Evolutionary conservation across 202 grass and related monocot species (phyloP), one percentile per base, ranked within the genome.

Genomic region (Musa balbisiana): DNA sequence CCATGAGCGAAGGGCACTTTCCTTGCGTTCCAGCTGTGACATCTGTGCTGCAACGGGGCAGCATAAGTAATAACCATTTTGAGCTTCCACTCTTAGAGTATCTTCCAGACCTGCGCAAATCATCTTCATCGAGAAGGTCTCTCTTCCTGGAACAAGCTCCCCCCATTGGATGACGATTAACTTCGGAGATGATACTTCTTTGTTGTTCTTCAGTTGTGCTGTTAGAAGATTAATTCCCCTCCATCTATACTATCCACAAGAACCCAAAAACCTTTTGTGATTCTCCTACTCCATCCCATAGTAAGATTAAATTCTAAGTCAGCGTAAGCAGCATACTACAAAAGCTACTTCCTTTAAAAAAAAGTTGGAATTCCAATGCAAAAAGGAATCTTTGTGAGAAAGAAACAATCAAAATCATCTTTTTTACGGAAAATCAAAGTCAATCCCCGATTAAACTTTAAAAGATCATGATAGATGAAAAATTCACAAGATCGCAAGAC

Each of bases 71-170:
- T 72, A 94, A 76, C 91, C 95, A 99, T 72, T 95, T 99, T 73
- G 92, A 86, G 76, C 91, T 94, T 58, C 91, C 86, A 58, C 89
- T 99, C 83, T 94, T 92, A 33, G 85, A 92, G 87, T 87, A 99
- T 81, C 85, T 94, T 17, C 79, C 83, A 16, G 84, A 86, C 20
- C 83, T 78, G 11, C 67, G 54, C 4, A 12, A 3, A 49, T 83
- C 85, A 13, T 83, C 83, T 72, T 88, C 91, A 10, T 90, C 75
- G 50, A 81, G 67, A 27, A 83, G 62, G 64, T 82, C 76, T 76
- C 89, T 94, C 74, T 87, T 99, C 86, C 95, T 92, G 2, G 95
- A 99, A 80, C 95, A 99, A 75, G 85, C 89, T 69, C 89, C 88
- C 60, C 95, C 95, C 95, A 99, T 99, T 6, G 78, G 51, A 10